phyloP scores from a whole-genome alignment of 108 stramenopile genomes.

The Bacterosira constricta region DNA sequence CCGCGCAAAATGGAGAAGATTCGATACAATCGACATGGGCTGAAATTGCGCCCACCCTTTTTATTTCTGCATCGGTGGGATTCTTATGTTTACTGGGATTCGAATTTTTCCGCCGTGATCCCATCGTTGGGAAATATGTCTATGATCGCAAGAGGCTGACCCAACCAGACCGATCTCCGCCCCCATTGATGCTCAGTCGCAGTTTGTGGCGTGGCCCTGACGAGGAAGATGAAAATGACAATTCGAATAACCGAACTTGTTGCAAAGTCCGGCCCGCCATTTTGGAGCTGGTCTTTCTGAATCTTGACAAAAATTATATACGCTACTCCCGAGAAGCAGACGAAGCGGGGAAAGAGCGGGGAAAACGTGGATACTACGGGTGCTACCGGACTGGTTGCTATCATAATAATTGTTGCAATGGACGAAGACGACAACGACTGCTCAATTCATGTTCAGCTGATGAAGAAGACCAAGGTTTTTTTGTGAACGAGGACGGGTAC shows the following conservation, averaged over 20 bases:
- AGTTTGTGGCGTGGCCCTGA: conserved; percentile 39
- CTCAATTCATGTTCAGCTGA: background rate
- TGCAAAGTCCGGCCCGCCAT: background rate
- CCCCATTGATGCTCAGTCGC: conserved; percentile 48
- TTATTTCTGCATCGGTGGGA: conserved; percentile 16
- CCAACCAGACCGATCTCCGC: conserved; percentile 42
- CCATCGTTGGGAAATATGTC: conserved; percentile 41
- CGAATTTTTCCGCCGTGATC: conserved; percentile 40
- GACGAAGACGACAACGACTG: conserved; percentile 36
- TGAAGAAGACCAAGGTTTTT: background rate
- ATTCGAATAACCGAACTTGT: background rate
- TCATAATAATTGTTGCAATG: conserved; percentile 10
- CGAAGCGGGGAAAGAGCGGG: conserved; percentile 22
- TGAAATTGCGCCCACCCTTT: conserved; percentile 11
- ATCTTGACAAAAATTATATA: background rate
- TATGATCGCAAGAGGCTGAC: conserved; percentile 48
- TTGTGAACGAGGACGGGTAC: conserved; percentile 41
- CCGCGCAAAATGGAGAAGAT: background rate
- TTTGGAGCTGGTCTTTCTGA: background rate
- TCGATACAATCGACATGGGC: conserved; percentile 10
- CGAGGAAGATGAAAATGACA: conserved; percentile 2
- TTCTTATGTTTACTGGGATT: conserved; percentile 4
- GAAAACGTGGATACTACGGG: conserved; percentile 26
- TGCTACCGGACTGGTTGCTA: conserved; percentile 6
- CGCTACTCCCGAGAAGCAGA: conserved; percentile 25